phyloP scores from a whole-genome alignment of 2,329 filamentous ascomycete genomes.

The Coniochaeta sp. region DNA sequence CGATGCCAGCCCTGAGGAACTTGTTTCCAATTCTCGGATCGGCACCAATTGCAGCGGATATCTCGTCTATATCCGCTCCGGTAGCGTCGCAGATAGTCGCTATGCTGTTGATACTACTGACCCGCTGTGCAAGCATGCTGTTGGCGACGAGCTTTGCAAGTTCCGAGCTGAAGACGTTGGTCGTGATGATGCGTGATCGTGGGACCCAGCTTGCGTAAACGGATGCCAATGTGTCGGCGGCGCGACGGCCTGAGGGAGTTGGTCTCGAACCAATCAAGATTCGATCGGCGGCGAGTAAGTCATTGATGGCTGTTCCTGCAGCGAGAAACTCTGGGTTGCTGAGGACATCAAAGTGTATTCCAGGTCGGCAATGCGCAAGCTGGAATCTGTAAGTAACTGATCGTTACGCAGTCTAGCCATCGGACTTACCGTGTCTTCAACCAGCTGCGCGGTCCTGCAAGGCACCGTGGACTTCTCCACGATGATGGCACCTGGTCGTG shows the following conservation, averaged over 20 bases:
- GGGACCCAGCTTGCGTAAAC: conserved; percentile 70
- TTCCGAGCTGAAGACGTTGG: conserved; percentile 72
- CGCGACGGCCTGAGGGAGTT: conserved; percentile 51
- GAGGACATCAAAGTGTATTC: conserved; percentile 64
- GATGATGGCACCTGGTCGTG: conserved; percentile 62
- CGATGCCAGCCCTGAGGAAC: conserved; percentile 68
- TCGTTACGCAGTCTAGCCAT: neutral
- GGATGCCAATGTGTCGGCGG: conserved; percentile 55
- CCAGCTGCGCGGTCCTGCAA: conserved; percentile 63
- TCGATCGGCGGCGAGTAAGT: conserved; percentile 64
- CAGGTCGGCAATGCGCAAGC: conserved; percentile 53
- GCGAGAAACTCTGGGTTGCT: conserved; percentile 79
- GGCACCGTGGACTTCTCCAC: conserved; percentile 81
- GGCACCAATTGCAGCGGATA: conserved; percentile 59
- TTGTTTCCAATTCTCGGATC: conserved; percentile 66
- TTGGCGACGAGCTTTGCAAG: conserved; percentile 74
- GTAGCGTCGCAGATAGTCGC: conserved; percentile 74
- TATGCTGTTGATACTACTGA: conserved; percentile 75
- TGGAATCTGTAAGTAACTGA: conserved; percentile 19
- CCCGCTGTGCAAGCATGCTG: conserved; percentile 72
- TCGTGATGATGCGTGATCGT: conserved; percentile 58
- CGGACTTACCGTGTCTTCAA: conserved; percentile 56
- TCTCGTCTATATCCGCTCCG: conserved; percentile 68
- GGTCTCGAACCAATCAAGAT: conserved; percentile 66
- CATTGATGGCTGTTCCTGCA: conserved; percentile 66